These are phyloP conservation scores for Suillus subaureus DNA, from an alignment of 768 basidiomycete genomes.

Conservation along the genomic window DNA sequence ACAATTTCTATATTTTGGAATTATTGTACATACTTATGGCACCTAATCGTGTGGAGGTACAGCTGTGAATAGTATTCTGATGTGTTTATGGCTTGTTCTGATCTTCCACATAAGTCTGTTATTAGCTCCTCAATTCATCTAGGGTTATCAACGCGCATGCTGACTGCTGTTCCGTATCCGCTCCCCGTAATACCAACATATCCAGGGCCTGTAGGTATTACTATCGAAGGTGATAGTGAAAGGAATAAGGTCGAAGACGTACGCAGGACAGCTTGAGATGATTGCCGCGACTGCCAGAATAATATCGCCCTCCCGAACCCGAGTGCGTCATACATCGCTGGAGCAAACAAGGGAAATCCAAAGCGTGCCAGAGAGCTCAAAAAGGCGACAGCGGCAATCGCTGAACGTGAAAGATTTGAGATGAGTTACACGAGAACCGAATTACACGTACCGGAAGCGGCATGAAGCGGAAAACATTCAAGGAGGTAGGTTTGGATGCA, in stretches of 20 bases:
- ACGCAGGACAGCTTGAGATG: slow-evolving; percentile 59
- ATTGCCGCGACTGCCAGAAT: slow-evolving; percentile 62
- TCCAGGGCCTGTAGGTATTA: slow-evolving; percentile 35
- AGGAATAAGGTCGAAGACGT: slow-evolving; percentile 9
- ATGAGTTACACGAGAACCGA: not conserved
- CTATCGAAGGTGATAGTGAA: not conserved
- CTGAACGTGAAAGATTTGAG: slow-evolving; percentile 34
- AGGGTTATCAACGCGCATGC: slow-evolving; percentile 29
- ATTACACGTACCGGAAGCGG: slow-evolving; percentile 58
- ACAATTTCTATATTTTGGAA: not conserved
- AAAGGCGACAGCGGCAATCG: slow-evolving; percentile 65
- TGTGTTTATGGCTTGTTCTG: not conserved
- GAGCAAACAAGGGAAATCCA: slow-evolving; percentile 77
- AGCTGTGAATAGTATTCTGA: not conserved
- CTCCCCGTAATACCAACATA: slow-evolving; percentile 51
- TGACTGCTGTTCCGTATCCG: slow-evolving; percentile 57
- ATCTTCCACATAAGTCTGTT: not conserved
- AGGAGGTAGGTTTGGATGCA: slow-evolving; percentile 69
- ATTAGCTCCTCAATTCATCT: not conserved
- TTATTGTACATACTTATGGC: not conserved
- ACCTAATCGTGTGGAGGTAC: not conserved
- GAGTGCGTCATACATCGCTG: slow-evolving; percentile 64
- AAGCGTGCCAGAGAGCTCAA: slow-evolving; percentile 72
- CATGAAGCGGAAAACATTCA: slow-evolving; percentile 65
- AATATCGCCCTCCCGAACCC: slow-evolving; percentile 72